Conservation (phyloP, 2,329 filamentous ascomycete species). For the Magnaporthiopsis poae region DNA sequence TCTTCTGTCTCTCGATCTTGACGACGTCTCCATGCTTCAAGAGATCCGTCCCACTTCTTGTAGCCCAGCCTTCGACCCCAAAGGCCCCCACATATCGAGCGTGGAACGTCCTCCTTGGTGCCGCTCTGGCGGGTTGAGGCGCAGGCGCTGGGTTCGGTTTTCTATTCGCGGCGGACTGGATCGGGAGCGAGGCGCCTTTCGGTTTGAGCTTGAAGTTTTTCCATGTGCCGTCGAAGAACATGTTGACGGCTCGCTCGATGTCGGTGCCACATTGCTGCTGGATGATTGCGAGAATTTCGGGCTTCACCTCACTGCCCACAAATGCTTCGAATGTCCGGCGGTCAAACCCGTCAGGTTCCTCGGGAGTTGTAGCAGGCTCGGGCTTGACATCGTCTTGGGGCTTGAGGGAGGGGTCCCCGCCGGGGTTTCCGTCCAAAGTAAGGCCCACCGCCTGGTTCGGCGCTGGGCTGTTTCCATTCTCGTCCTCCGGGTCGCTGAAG, state of each 20-base stretch:
- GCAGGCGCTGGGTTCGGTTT: not conserved
- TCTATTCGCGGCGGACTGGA: not conserved
- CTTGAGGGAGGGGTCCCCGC: conserved; percentile 24
- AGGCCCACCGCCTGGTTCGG: not conserved
- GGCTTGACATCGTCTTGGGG: conserved; percentile 32
- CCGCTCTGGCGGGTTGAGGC: not conserved
- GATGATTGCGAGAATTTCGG: conserved; percentile 39
- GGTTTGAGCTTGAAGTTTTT: conserved; percentile 35
- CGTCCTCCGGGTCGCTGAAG: conserved; percentile 8
- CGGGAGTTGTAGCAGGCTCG: not conserved
- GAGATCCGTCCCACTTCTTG: conserved; percentile 65
- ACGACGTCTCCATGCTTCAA: conserved; percentile 75
- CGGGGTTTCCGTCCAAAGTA: not conserved
- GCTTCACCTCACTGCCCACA: conserved; percentile 45
- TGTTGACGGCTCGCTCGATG: conserved; percentile 55
- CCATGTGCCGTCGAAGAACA: conserved; percentile 63
- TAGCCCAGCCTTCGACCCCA: conserved; percentile 85
- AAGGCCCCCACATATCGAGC: conserved; percentile 79
- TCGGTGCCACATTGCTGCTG: conserved; percentile 45
- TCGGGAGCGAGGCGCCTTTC: not conserved
- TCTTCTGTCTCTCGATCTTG: conserved; percentile 75
- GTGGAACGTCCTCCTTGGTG: conserved; percentile 10
- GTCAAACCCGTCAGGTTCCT: conserved; percentile 36
- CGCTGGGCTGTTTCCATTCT: not conserved
- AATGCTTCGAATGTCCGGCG: conserved; percentile 48